A percentile compares a stretch with the other conserved stretches of the same genome.
phyloP scores from a whole-genome alignment of 169 alveolate genomes.

The Theileria orientalis region DNA sequence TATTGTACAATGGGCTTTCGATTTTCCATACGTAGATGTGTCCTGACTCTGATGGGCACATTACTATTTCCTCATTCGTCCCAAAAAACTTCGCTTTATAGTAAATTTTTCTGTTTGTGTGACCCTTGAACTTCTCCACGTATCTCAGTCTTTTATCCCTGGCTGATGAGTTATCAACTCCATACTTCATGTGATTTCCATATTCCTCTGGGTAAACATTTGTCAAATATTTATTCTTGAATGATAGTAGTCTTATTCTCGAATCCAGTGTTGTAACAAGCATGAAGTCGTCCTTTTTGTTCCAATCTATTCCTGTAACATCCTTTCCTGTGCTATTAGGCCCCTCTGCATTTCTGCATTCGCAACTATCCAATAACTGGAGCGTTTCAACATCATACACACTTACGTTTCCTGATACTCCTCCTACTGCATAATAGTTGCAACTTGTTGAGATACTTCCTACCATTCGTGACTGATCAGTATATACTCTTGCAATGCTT shows the following conservation, averaged over 20 bases:
- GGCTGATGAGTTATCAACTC: not conserved
- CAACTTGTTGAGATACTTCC: slow-evolving; percentile 39
- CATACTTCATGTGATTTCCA: no score
- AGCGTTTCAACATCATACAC: slow-evolving; percentile 21
- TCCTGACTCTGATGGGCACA: slow-evolving; percentile 34
- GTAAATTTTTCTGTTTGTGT: not conserved
- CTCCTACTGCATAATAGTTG: slow-evolving; percentile 22
- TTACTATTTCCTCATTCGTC: slow-evolving; percentile 24
- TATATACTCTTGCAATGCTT: not conserved
- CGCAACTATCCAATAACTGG: slow-evolving; percentile 1
- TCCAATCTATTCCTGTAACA: slow-evolving; percentile 55
- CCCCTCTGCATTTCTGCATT: slow-evolving; percentile 43
- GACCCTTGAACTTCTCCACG: slow-evolving; percentile 53
- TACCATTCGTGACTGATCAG: not conserved
- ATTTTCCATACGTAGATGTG: slow-evolving; percentile 41
- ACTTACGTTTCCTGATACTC: slow-evolving; percentile 23
- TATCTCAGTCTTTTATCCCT: slow-evolving; percentile 13
- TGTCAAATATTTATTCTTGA: not conserved
- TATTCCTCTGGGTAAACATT: not conserved
- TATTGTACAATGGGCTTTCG: not conserved
- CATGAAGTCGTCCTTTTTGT: slow-evolving; percentile 24
- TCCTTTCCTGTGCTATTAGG: slow-evolving; percentile 11
- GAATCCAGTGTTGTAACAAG: slow-evolving; percentile 44
- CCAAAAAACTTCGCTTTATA: slow-evolving; percentile 38
- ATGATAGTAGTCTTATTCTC: slow-evolving; percentile 45